phyloP scores from a whole-genome alignment of 1,284 basidiomycete genomes.

The Anthracocystis walkeri region DNA sequence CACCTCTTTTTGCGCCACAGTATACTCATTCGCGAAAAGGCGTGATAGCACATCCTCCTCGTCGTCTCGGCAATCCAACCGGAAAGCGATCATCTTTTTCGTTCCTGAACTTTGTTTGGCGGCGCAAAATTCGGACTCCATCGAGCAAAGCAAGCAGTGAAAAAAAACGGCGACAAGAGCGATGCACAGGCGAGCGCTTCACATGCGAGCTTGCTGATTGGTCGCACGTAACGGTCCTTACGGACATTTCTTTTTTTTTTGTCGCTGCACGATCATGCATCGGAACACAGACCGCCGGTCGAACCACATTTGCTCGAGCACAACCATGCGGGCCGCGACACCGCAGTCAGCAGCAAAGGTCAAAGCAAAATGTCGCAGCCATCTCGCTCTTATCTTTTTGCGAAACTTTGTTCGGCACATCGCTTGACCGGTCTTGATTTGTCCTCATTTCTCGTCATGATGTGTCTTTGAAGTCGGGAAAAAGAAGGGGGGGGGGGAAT shows the following conservation, averaged over 20 bases:
- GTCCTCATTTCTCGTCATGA: background rate
- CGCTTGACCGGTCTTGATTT: background rate
- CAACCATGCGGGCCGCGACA: background rate
- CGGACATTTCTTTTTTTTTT: background rate
- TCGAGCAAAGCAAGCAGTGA: no score
- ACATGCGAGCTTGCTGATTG: conserved; percentile 1
- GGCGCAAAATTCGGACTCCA: no score
- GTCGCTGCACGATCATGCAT: conserved; percentile 6
- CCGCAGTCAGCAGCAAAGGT: background rate
- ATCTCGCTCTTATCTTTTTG: background rate
- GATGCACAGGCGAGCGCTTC: background rate
- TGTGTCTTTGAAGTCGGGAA: no score
- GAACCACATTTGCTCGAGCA: background rate
- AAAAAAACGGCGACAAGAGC: no score
- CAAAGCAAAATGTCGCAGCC: no score
- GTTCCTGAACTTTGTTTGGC: no score
- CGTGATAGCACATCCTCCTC: no score
- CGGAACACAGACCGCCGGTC: conserved; percentile 15
- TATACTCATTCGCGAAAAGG: no score
- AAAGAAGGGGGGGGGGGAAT: no score
- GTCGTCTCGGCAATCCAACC: no score
- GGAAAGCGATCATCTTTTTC: no score
- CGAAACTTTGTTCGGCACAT: background rate
- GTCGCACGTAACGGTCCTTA: conserved; percentile 12
- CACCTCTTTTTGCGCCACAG: no score